Evolutionary conservation across 1,139 yeast species (phyloP), one percentile per base, ranked within the genome.

Genomic region (Nematodospora anomalae): DNA sequence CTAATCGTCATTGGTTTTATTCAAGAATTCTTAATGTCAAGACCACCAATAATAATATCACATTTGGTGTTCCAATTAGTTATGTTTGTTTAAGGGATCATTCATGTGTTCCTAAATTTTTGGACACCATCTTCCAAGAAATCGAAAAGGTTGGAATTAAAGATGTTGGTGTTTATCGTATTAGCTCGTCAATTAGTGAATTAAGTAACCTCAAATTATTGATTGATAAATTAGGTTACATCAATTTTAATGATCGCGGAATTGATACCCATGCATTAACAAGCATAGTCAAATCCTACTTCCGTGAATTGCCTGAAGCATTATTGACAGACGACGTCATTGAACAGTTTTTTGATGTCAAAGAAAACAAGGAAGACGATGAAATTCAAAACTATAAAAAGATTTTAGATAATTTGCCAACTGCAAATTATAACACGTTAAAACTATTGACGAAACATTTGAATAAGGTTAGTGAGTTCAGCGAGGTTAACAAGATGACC

Each of bases 91-190:
- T 69, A 38, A 71, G 96, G 36, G 96, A 88, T 47, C 67, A 74
- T 10, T 61, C 78, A 0, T 42, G 62, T 3, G 67, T 80, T 21
- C 98, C 98, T 1, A 62, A 58, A 11, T 78, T 90, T 27, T 79
- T 89, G 40, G 76, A 74, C 23, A 69, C 72, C 36, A 64, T 92
- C 21, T 71, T 89, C 48, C 70, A 70, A 31, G 95, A 83, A 50
- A 82, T 92, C 45, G 97, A 92, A 55, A 62, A 69, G 20, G 79
- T 90, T 38, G 97, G 97, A 1, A 59, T 92, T 25, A 87, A 86
- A 45, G 97, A 90, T 55, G 87, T 88, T 42, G 98, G 98, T 15
- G 69, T 92, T 14, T 92, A 92, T 58, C 80, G 98, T 58, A 86
- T 90, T 44, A 87, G 96, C 42, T 94, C 97, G 0, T 87, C 97